Evolutionary conservation across 2,329 filamentous ascomycete genomes (phyloP), one percentile per base, ranked within the genome.

Genomic region (Lomentospora prolificans): DNA sequence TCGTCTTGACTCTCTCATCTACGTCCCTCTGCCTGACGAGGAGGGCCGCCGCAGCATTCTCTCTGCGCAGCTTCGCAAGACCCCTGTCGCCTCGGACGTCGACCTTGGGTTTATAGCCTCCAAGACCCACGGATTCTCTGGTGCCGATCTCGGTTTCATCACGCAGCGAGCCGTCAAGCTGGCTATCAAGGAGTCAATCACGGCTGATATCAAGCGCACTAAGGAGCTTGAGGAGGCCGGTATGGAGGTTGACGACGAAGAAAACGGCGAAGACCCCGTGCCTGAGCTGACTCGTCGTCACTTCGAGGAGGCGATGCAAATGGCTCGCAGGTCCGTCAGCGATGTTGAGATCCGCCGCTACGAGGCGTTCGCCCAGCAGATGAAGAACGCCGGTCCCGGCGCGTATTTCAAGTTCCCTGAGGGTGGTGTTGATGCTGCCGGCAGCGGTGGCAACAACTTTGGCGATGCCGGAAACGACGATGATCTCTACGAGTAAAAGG

Each of bases 81-180:
- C 94, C 0, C 94, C 94, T 56, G 89, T 97, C 57, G 82, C 94
- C 30, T 69, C 75, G 22, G 94, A 99, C 66, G 85, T 99, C 66
- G 86, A 99, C 70, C 78, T 99, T 53, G 75, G 85, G 59, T 97
- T 84, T 80, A 97, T 99, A 69, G 92, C 94, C 55, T 87, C 86
- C 75, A 95, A 95, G 81, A 99, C 94, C 4, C 90, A 99, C 75
- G 94, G 94, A 60, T 99, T 97, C 84, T 97, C 94, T 57, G 94
- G 94, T 91, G 94, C 94, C 67, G 94, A 99, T 87, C 82, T 99
- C 70, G 94, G 94, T 60, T 99, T 97, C 78, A 91, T 99, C 69
- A 96, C 94, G 24, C 94, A 99, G 78, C 90, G 94, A 71, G 94
- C 94, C 55, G 94, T 96, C 79, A 99, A 99, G 85, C 86, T 97